Conservation (phyloP, 169 alveolate species). For the Plasmodium yoelii region DNA sequence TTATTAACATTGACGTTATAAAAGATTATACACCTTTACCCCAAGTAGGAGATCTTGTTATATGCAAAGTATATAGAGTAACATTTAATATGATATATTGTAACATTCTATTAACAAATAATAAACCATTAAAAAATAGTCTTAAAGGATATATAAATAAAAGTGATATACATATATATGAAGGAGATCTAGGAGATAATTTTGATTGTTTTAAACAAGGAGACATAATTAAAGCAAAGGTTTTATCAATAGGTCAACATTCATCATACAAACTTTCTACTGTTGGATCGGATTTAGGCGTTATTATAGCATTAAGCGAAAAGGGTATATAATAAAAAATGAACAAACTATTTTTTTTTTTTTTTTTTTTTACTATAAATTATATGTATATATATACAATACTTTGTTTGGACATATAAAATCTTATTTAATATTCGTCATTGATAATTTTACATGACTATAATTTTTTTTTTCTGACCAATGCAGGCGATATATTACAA, state of each 20-base stretch:
- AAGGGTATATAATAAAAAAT: constrained; percentile 29
- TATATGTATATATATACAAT: neutral
- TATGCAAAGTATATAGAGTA: constrained; percentile 43
- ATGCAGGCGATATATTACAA: constrained; percentile 52
- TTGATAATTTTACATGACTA: too few relatives aligned
- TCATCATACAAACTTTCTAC: constrained; percentile 52
- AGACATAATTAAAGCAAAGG: constrained; percentile 64
- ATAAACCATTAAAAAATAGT: constrained; percentile 17
- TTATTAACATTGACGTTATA: constrained; percentile 29
- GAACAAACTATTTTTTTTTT: neutral
- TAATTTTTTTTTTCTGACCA: constrained; percentile 1
- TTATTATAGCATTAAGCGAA: constrained; percentile 44
- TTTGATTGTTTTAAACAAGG: constrained; percentile 67
- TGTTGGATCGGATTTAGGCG: constrained; percentile 70
- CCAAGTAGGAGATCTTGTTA: constrained; percentile 66
- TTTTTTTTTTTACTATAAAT: neutral
- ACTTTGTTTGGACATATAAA: too few relatives aligned
- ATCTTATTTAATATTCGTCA: too few relatives aligned
- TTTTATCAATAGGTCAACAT: constrained; percentile 50
- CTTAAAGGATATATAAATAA: constrained; percentile 53
- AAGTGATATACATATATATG: constrained; percentile 68
- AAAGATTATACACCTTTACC: constrained; percentile 28
- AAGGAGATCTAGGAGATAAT: constrained; percentile 68
- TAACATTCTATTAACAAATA: constrained; percentile 10
- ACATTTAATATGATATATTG: constrained; percentile 58